Evolutionary conservation across 2,329 filamentous ascomycete species (phyloP), one percentile per base, ranked within the genome.

Genomic region (Penicillium hordei): DNA sequence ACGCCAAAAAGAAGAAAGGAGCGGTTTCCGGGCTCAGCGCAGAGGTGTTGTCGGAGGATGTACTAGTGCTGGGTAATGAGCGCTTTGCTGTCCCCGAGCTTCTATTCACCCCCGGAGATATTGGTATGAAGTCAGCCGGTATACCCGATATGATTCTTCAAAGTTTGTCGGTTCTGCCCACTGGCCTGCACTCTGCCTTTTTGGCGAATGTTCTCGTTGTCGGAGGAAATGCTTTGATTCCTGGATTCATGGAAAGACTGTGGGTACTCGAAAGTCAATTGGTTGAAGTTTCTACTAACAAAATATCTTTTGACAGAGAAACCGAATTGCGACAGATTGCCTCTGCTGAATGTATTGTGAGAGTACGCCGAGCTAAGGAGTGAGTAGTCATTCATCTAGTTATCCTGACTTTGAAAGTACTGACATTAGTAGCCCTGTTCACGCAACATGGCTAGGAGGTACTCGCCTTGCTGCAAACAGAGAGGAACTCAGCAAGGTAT

Each of bases 21-120:
- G 68, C 82, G 6, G 76, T 79, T 10, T 75, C 83, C 17, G 72
- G 78, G n/a, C 72, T 75, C 19, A 74, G 71, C 76, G 77, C 68
- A 72, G 78, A 52, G 68, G 79, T 76, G 43, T 74, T 74, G 12
- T 80, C 81, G 25, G 93, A 97, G 71, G 93, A 97, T 71, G 81
- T 93, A 15, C 77, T 99, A 62, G 91, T 92, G 0, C 81, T 99
- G 10, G 88, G 91, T 5, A 97, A 97, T 73, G 94, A 99, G 77
- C 86, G 93, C 45, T 99, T 99, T 71, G 81, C 86, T 2, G 89
- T 96, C 0, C 93, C 94, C 0, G 94, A 99, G 72, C 81, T 97
- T 6, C 78, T 99, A 3, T 97, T 99, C 77, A 89, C 84, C 55
- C 94, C 94, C 0, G 82, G 83, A 4, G 93, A 97, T 75, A 87